These are phyloP conservation scores for Coemansia sp. DNA, from an alignment of 192 early-diverging fungal genomes.

Conservation along the genomic window DNA sequence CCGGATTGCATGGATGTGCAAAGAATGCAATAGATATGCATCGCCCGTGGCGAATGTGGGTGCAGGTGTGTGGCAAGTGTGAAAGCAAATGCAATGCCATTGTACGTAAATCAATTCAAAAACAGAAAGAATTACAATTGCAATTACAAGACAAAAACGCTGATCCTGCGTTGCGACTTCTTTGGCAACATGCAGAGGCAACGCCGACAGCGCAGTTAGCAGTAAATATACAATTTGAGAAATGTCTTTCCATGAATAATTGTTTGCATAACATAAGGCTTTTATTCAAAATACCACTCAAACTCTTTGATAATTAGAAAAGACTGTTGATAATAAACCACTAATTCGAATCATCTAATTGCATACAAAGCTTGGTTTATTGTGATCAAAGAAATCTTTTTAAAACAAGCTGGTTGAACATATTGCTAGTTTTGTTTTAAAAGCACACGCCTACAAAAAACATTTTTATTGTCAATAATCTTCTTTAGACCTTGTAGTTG, in stretches of 20 bases:
- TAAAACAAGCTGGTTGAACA: not conserved
- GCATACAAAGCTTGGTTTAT: not conserved
- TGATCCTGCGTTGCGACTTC: too few relatives aligned
- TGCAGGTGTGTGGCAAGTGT: slow-evolving; percentile 23
- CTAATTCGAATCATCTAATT: not conserved
- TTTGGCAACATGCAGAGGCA: too few relatives aligned
- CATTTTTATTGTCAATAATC: not conserved
- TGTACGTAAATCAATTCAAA: not conserved
- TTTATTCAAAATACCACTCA: not conserved
- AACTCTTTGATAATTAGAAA: not conserved
- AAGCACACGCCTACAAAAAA: too few relatives aligned
- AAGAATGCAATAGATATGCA: not conserved
- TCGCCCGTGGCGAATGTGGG: slow-evolving; percentile 10
- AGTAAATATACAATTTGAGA: not conserved
- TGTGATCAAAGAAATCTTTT: not conserved
- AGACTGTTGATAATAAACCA: not conserved
- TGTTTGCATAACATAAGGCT: not conserved
- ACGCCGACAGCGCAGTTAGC: not conserved
- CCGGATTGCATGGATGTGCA: not conserved
- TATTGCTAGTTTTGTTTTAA: too few relatives aligned
- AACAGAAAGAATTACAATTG: too few relatives aligned
- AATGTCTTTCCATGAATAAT: not conserved
- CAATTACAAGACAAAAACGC: too few relatives aligned
- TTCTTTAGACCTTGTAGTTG: too few relatives aligned
- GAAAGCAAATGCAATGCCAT: not conserved